Evolutionary conservation across 768 basidiomycete species (phyloP), one percentile per base, ranked within the genome.

Genomic region (Mycena pura): DNA sequence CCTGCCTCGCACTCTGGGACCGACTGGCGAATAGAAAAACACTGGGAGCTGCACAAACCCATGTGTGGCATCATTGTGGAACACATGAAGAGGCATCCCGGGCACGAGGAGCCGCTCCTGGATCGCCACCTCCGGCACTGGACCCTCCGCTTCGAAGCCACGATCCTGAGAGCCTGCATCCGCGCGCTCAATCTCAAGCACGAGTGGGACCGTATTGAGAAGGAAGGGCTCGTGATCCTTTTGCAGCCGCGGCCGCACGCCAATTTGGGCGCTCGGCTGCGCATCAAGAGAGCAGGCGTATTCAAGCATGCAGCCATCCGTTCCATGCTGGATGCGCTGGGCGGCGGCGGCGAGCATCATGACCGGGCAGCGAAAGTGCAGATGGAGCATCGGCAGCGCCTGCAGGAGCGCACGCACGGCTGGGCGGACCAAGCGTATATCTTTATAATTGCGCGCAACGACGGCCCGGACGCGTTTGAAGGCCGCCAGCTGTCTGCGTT

Each of bases 61-160:
- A 32, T 41, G 6, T 53, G 52, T 43, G 32, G 43, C 52, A 27
- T 31, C 39, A 53, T 43, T 28, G 19, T 43, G 28, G 52, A 43
- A 21, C 52, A 53, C 19, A 40, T 41, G 27, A 17, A 22, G 39
- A n/a, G 29, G 11, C 29, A 27, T 43, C 40, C 28, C 39, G 40
- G 32, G 21, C 39, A 53, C 39, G 40, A 43, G 21, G 52, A 53
- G 28, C 52, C 28, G 14, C 40, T 43, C 32, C 39, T 53, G 52
- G 40, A 53, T 31, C 52, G 52, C 22, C 27, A 53, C 52, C 52
- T 53, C 28, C 52, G 52, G 28, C 52, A 53, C 40, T 53, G 52
- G 52, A 22, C 5, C 40, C 11, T 43, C 28, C 52, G 52, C 52
- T 53, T 53, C 52, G 52, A 53, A 31, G 52, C 52, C 39, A 53